Evolutionary conservation across 345 rosid genomes (phyloP).

Genomic region (Euclidium syriacum): DNA sequence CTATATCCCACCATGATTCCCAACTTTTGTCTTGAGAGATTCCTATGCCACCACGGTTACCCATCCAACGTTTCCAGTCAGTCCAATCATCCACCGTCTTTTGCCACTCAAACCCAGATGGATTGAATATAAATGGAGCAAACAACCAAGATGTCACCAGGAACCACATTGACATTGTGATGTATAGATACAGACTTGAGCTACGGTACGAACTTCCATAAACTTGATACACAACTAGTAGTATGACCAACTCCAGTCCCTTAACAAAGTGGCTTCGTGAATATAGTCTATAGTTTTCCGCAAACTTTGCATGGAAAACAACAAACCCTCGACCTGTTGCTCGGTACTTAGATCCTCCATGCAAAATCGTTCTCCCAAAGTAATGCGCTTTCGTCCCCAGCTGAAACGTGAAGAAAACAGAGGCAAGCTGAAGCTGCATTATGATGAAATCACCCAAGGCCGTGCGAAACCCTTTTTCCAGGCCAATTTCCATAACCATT

Average conservation of each 20-base stretch:
- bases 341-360: slow-evolving; percentile 81
- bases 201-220: slow-evolving; percentile 70
- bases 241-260: slow-evolving; percentile 70
- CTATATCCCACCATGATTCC: slow-evolving; percentile 99
- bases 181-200: slow-evolving; percentile 61
- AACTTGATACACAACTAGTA: slow-evolving; percentile 65
- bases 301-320: slow-evolving; percentile 87
- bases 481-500: slow-evolving; percentile 94
- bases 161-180: slow-evolving; percentile 92
- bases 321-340: slow-evolving; percentile 92
- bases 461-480: slow-evolving; percentile 86
- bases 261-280: slow-evolving; percentile 95
- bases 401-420: slow-evolving; percentile 94
- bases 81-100: slow-evolving; percentile 96
- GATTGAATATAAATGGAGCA: slow-evolving; percentile 91
- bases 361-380: slow-evolving; percentile 89
- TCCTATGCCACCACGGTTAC: slow-evolving; percentile 90
- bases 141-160: slow-evolving; percentile 90
- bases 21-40: slow-evolving; percentile 63
- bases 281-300: slow-evolving; percentile 79
- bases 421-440: slow-evolving; percentile 96
- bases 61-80: slow-evolving; percentile 99
- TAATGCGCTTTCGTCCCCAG: slow-evolving; percentile 95
- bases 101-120: slow-evolving; percentile 97
- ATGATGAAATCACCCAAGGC: slow-evolving; percentile 86